Conservation (phyloP, 257 asterid genomes). For the Nicotiana obtusifolia region DNA sequence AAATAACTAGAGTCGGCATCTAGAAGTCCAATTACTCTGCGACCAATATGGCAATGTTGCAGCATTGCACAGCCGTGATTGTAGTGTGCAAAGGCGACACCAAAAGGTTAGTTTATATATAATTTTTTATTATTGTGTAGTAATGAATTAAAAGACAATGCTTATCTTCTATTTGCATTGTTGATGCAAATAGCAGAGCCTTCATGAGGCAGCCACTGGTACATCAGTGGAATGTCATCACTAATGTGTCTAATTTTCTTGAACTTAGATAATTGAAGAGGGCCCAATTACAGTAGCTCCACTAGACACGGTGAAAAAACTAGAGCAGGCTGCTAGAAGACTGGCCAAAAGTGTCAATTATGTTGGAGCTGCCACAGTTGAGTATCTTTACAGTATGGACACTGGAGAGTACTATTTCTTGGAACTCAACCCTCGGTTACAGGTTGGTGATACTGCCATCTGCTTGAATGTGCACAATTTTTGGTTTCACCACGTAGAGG, state of each 20-base stretch:
- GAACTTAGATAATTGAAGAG: conserved; percentile 85
- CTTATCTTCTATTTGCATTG: neutral
- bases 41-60: conserved; percentile 96
- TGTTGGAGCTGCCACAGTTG: conserved; percentile 99
- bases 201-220: neutral
- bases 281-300: conserved; percentile 99
- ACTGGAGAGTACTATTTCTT: conserved; percentile 95
- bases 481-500: neutral
- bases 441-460: conserved; percentile 38
- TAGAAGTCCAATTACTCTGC: conserved; percentile 95
- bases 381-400: conserved; percentile 97
- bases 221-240: neutral
- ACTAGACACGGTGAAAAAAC: conserved; percentile 71
- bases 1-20: conserved; percentile 87
- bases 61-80: conserved; percentile 99
- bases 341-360: conserved; percentile 90
- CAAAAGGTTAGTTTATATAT: conserved; percentile 60
- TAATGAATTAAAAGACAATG: neutral
- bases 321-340: conserved; percentile 99
- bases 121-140: neutral
- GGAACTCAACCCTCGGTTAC: conserved; percentile 97
- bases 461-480: neutral
- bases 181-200: neutral
- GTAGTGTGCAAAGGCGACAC: conserved; percentile 98
- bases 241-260: conserved; percentile 6